Evolutionary conservation across 2,329 filamentous ascomycete genomes (phyloP).

Genomic region (Fusarium pseudocircinatum): DNA sequence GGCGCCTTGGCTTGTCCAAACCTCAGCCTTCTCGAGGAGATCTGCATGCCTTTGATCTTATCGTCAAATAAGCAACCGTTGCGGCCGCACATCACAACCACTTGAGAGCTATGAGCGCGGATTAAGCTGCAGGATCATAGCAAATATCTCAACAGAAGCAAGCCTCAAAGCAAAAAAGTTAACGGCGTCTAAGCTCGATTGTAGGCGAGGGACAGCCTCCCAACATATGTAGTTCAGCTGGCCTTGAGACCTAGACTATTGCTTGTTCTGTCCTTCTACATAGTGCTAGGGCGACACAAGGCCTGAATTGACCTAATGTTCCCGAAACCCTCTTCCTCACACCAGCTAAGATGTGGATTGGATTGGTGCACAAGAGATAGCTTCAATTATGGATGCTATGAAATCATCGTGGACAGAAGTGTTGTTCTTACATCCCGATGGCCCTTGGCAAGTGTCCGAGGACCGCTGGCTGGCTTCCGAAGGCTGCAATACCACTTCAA

Average conservation of each 20-base stretch:
- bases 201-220: neutral
- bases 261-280: neutral
- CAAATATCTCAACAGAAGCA: constrained; percentile 1
- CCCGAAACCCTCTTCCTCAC: constrained; percentile 6
- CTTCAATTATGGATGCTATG: constrained; percentile 24
- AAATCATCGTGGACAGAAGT: constrained; percentile 16
- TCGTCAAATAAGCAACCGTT: constrained; percentile 16
- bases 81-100: constrained; percentile 1
- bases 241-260: neutral
- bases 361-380: neutral
- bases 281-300: constrained; percentile 6
- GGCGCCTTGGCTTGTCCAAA: constrained; percentile 3
- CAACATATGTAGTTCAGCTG: constrained; percentile 2
- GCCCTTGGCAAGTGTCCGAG: constrained; percentile 1
- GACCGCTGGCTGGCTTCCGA: neutral
- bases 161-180: constrained; percentile 3
- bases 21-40: constrained; percentile 13
- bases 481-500: neutral
- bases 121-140: neutral
- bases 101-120: neutral
- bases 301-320: neutral
- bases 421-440: constrained; percentile 18
- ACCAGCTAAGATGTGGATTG: neutral
- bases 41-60: neutral
- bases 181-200: constrained; percentile 7